Conservation (phyloP, 305 asterid species). For the Fraxinus baroniana region DNA sequence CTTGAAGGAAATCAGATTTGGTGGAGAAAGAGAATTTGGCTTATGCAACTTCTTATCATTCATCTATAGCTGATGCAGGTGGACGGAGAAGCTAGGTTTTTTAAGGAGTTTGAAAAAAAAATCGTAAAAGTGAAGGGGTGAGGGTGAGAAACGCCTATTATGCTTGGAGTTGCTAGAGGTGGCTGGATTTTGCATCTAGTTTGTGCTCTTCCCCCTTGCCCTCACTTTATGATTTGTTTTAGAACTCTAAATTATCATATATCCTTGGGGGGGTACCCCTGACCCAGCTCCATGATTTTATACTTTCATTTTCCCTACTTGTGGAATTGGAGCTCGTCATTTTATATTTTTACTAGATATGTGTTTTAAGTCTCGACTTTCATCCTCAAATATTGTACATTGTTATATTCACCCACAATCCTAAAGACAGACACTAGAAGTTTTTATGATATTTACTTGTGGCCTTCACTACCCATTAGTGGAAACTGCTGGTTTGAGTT, state of each 20-base stretch:
- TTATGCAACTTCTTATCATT: neutral
- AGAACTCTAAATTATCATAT: neutral
- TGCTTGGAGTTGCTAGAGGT: slow-evolving; percentile 11
- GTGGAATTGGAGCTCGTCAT: neutral
- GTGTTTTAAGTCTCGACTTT: neutral
- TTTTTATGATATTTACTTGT: neutral
- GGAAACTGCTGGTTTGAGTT: neutral
- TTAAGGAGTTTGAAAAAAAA: neutral
- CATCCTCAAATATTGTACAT: neutral
- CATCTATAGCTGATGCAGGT: slow-evolving; percentile 6
- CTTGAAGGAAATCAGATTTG: neutral
- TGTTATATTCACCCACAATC: neutral
- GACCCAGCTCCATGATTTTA: neutral
- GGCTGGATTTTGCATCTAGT: slow-evolving; percentile 1
- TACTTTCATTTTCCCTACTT: neutral
- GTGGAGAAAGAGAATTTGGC: neutral
- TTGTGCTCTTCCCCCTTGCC: neutral
- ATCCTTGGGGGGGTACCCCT: neutral
- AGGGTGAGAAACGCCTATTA: neutral
- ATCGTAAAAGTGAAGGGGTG: neutral
- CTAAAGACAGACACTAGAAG: neutral
- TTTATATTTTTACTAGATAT: neutral
- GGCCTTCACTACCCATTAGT: neutral
- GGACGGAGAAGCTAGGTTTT: neutral
- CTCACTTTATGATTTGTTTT: neutral